Conservation (phyloP, 2,329 filamentous ascomycete genomes). For the Plenodomus lindquistii region DNA sequence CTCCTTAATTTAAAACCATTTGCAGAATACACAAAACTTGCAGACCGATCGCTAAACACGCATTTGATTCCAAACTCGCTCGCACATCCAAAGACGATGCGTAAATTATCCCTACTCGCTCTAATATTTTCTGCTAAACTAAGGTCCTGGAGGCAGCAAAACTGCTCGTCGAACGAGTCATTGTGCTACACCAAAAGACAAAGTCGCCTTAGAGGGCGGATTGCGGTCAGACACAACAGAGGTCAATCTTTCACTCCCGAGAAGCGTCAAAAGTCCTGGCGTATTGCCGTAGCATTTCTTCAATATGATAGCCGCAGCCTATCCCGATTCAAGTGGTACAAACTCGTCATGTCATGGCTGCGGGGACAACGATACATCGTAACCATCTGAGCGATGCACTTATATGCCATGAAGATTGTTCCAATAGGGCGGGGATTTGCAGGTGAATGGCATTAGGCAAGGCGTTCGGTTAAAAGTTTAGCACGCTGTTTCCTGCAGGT, state of each 20-base stretch:
- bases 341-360: too few relatives aligned
- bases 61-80: constrained; percentile 60
- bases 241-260: constrained; percentile 39
- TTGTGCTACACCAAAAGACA: constrained; percentile 67
- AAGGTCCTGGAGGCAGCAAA: constrained; percentile 64
- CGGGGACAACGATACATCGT: too few relatives aligned
- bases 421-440: too few relatives aligned
- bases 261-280: constrained; percentile 60
- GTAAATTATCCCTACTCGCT: constrained; percentile 58
- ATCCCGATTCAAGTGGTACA: too few relatives aligned
- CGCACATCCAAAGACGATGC: constrained; percentile 63
- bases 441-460: too few relatives aligned
- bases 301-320: too few relatives aligned
- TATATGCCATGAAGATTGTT: too few relatives aligned
- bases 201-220: constrained; percentile 65
- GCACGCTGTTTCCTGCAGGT: too few relatives aligned
- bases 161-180: constrained; percentile 62
- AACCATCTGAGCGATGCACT: too few relatives aligned
- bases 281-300: constrained; percentile 63
- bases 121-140: constrained; percentile 54
- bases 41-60: constrained; percentile 69
- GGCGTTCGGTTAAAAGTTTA: too few relatives aligned
- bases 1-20: constrained; percentile 62
- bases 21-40: constrained; percentile 68
- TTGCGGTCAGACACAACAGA: constrained; percentile 55